Evolutionary conservation across 306 rosid species (phyloP), one percentile per base, ranked within the genome.

Genomic region (Dicorynia guianensis): DNA sequence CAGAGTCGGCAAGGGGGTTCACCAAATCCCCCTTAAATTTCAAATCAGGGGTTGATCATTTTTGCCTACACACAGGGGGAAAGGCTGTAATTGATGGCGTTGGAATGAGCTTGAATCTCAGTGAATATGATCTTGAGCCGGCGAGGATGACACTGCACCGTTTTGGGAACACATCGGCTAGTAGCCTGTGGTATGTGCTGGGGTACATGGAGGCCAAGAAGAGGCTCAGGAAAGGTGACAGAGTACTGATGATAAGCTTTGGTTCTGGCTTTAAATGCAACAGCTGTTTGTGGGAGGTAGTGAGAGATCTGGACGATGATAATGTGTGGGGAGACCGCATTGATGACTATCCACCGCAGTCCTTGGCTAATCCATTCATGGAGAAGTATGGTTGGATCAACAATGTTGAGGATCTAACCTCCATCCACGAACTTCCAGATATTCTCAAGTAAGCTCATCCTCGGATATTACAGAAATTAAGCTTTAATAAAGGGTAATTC

Each of bases 221-320:
- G 63, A 84, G 98, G 82, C 80, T 93, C 48, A 88, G 87, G 72
- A 91, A 74, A 15, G 93, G 91, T 0, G 89, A 85, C 11, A 89
- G 74, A 3, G 80, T 93, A 0, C 25, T 93, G 76, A 93, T 93
- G 98, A 93, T 93, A 82, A 91, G 98, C 76, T 93, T 93, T 77
- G 98, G 98, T 49, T 94, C 94, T 25, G 98, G 98, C 55, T 93
- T 93, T 83, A 93, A 93, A 87, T 93, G 98, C 85, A 88, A 89
- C 44, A 93, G 98, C 76, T 91, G 97, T 67, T 63, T 88, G 79
- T 89, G 93, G 91, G 94, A 93, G 82, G 96, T 91, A 33, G 71
- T 88, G 85, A 87, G 82, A 66, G 97, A 93, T 49, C 59, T 88
- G 15, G 84, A 18, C 7, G 84, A 75, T 9, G 83, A 38, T 0